Base-by-base conservation (phyloP, 352 stramenopile genomes). In the Elongisporangium prolatum region DNA sequence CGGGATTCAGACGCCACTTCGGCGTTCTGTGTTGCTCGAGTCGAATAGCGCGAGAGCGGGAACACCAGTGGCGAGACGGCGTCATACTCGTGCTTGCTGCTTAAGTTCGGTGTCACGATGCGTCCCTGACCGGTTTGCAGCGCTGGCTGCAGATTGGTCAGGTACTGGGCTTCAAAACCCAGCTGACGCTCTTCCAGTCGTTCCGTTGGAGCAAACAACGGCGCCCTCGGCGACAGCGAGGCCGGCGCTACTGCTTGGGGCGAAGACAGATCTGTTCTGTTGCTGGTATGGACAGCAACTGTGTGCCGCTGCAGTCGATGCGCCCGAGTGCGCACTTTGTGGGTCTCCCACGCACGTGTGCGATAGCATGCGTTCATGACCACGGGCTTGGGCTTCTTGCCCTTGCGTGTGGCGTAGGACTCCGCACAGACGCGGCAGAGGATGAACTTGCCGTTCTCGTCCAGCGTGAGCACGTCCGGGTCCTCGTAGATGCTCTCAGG, bases 301-400 rank as follows among this genome's bases (percentile, higher is more conserved):
- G 34, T 44, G 9, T 74, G 54, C 52, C 73, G 67, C 53, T 77
- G 65, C 20, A 75, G 54, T 16, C 71, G 68, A 37, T 80, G 71
- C 47, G 68, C 77, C 57, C 75, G 77, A 16, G 71, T 80, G 38
- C 71, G 71, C 21, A 77, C 68, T 51, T 80, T 80, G 63, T 80
- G 71, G 11, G 77, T 69, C 57, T 80, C 71, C 71, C 71, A 80
- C 52, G 71, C 71, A 47, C 71, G 65, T 25, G 68, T 77, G 48
- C 71, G 71, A 53, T 77, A 80, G 28, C 68, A 61, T 28, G 71
- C 77, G 56, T 80, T 80, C 71, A 80, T 80, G 57, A 75, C 73
- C 51, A 80, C 71, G 2, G 71, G 71, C 52, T 80, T 80, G 40
- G 71, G 71, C 44, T 80, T 80, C 63, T 80, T 80, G 44, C 71